These are phyloP conservation scores for Rhizoclosmatium globosum DNA, from an alignment of 192 early-diverging fungal species.

Conservation along the genomic window DNA sequence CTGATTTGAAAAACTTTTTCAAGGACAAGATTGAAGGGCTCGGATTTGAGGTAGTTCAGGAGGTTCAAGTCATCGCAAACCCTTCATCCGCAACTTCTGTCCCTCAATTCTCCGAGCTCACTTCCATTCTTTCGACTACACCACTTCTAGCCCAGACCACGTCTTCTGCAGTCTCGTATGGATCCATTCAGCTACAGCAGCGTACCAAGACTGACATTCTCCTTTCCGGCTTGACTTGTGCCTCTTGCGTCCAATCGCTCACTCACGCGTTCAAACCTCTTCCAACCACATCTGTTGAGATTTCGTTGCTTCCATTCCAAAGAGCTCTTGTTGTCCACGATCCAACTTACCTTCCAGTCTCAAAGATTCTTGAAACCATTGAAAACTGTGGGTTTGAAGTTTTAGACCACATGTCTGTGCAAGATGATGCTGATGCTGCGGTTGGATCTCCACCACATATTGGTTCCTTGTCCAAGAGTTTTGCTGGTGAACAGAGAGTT, in stretches of 20 bases:
- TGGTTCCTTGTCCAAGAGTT: neutral
- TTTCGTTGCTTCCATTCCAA: constrained; percentile 72
- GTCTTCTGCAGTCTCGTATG: no score
- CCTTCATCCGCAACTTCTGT: neutral
- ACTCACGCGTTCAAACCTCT: constrained; percentile 57
- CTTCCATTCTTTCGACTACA: neutral
- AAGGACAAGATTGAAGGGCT: constrained; percentile 11
- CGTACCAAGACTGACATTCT: constrained; percentile 54
- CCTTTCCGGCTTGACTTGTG: constrained; percentile 87
- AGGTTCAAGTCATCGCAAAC: neutral
- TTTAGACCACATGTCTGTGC: constrained; percentile 25
- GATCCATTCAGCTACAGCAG: neutral
- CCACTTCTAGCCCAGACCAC: neutral
- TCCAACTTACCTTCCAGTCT: constrained; percentile 35
- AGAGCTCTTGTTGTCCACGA: constrained; percentile 65
- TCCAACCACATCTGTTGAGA: constrained; percentile 66
- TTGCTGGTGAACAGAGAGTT: no score
- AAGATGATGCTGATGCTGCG: neutral
- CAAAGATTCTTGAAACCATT: constrained; percentile 60
- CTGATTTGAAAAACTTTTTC: constrained; percentile 1
- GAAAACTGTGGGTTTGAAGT: constrained; percentile 82
- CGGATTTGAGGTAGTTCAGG: constrained; percentile 13
- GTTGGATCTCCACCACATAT: neutral
- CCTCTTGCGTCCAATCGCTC: constrained; percentile 81
- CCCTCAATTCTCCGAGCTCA: neutral